Percentiles rank a stretch among this genome's conserved stretches.
These are phyloP conservation scores for Silene uniflora DNA, from an alignment of 148 eudicot species.

Conservation along the genomic window DNA sequence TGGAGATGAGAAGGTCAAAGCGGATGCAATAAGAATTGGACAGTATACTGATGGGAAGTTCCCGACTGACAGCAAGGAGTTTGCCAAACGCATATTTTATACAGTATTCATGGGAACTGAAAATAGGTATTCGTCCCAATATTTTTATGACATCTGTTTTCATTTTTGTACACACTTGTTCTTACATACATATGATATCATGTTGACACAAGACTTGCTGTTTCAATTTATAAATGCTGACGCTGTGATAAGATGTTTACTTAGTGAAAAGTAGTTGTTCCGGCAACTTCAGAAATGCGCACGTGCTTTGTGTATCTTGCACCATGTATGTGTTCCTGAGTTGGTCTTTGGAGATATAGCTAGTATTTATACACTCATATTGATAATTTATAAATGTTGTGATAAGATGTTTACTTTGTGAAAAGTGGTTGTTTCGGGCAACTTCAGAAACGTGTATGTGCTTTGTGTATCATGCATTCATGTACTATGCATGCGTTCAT, in stretches of 20 bases:
- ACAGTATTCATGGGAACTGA: conserved; percentile 94
- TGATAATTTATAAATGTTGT: not conserved
- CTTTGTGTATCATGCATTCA: not conserved
- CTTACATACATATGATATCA: not conserved
- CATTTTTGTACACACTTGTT: not conserved
- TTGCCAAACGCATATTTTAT: conserved; percentile 87
- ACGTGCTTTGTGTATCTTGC: not conserved
- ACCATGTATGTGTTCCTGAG: not conserved
- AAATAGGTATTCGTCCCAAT: conserved; percentile 51
- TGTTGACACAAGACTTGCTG: not conserved
- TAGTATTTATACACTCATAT: not conserved
- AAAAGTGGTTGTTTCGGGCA: too few relatives aligned
- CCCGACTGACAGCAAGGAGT: conserved; percentile 86
- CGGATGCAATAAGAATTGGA: conserved; percentile 89
- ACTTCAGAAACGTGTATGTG: not conserved
- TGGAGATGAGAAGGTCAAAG: conserved; percentile 85
- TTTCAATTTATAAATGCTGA: not conserved
- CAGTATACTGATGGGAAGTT: conserved; percentile 77
- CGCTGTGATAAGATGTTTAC: not conserved
- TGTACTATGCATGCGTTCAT: not conserved
- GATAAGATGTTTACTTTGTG: too few relatives aligned
- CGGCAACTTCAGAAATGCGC: not conserved
- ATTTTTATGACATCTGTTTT: not conserved
- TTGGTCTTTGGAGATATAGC: conserved; percentile 5
- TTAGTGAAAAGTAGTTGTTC: not conserved